Evolutionary conservation across 2,329 filamentous ascomycete genomes (phyloP).

Genomic region (Diplodia sapinea): DNA sequence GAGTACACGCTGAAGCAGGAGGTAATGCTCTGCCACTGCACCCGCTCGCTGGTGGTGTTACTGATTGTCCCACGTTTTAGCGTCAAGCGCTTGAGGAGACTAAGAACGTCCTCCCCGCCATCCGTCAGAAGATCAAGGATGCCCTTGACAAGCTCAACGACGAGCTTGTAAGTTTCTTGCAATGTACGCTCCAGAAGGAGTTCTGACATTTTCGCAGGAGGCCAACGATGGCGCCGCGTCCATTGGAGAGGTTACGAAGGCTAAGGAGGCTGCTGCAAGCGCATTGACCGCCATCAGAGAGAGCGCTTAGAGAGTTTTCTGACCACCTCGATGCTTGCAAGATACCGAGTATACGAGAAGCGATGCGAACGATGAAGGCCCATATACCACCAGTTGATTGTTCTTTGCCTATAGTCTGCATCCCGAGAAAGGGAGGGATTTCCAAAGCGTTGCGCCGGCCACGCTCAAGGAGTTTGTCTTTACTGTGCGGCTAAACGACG

Average conservation of each 20-base stretch:
- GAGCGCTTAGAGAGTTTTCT: slow-evolving; percentile 29
- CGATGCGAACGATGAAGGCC: too few species aligned
- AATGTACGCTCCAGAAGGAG: background rate
- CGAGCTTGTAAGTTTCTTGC: slow-evolving; percentile 63
- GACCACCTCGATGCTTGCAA: background rate
- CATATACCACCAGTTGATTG: background rate
- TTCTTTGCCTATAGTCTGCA: background rate
- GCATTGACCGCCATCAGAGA: slow-evolving; percentile 51
- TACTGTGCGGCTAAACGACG: too few species aligned
- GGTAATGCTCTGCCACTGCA: slow-evolving; percentile 58
- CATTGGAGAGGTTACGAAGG: slow-evolving; percentile 54
- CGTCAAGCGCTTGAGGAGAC: slow-evolving; percentile 85
- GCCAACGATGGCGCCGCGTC: slow-evolving; percentile 47
- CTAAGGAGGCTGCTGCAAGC: slow-evolving; percentile 49
- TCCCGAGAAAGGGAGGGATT: too few species aligned
- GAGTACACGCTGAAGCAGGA: slow-evolving; percentile 85
- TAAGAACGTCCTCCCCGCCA: slow-evolving; percentile 75
- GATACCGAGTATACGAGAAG: background rate
- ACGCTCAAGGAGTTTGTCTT: too few species aligned
- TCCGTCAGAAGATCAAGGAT: slow-evolving; percentile 73
- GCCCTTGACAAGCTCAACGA: slow-evolving; percentile 76
- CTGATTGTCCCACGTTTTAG: slow-evolving; percentile 52
- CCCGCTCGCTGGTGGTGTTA: background rate
- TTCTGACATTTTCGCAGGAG: slow-evolving; percentile 43
- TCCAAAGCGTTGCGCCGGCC: too few species aligned